Evolutionary conservation across 2,329 filamentous ascomycete genomes (phyloP).

Genomic region (Cadophora sp.): DNA sequence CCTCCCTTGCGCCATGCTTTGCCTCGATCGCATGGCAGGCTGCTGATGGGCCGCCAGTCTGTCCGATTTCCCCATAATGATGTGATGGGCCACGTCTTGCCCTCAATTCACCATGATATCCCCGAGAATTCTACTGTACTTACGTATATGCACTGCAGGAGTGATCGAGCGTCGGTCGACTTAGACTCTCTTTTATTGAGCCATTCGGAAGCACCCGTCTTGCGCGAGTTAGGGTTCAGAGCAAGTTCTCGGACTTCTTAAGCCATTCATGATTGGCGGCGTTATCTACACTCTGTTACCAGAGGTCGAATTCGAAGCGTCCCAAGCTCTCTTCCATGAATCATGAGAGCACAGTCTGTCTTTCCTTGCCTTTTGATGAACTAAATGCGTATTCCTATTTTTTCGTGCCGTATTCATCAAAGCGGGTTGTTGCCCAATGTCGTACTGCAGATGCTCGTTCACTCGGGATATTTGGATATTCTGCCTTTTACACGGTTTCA

Average conservation of each 20-base stretch:
- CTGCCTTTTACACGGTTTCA: constrained; percentile 5
- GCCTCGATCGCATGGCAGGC: background rate
- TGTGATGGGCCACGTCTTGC: constrained; percentile 16
- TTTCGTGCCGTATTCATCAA: constrained; percentile 6
- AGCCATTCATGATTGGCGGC: constrained; percentile 25
- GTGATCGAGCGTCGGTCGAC: constrained; percentile 10
- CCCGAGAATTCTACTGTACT: constrained; percentile 1
- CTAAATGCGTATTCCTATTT: constrained; percentile 18
- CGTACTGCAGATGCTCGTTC: constrained; percentile 27
- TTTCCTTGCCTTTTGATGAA: background rate
- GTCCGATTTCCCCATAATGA: constrained; percentile 18
- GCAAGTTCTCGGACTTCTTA: constrained; percentile 14
- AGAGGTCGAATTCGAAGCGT: constrained; percentile 19
- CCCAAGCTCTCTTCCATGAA: constrained; percentile 12
- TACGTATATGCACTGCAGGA: background rate
- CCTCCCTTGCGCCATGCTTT: background rate
- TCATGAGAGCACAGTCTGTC: background rate
- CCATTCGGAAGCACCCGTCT: background rate
- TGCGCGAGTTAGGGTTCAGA: constrained; percentile 1
- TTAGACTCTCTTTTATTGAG: background rate
- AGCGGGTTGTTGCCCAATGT: constrained; percentile 32
- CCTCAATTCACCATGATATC: background rate
- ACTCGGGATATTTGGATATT: constrained; percentile 8
- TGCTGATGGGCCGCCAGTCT: constrained; percentile 1
- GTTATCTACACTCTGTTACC: constrained; percentile 22